Base-by-base conservation (phyloP, 2,329 filamentous ascomycete species). In the Chaetomium strumarium region DNA sequence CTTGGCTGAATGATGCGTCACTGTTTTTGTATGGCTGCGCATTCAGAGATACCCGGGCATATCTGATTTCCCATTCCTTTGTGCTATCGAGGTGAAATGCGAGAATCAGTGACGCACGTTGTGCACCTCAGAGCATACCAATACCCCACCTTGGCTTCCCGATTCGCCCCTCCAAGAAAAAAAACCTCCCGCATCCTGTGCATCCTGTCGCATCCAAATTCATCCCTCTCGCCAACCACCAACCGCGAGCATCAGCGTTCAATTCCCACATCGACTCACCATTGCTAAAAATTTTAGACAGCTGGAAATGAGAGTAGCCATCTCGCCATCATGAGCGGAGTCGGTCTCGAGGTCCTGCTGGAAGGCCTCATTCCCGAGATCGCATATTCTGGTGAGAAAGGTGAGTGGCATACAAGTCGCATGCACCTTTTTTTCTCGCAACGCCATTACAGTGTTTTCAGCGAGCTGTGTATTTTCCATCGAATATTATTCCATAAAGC, bases 361-460 rank as follows among this genome's bases (percentile, higher is more conserved):
- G 72, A 75, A 59, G 69, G 67, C 55, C 69, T 75, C 54, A 64
- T 75, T 51, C 67, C 64, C 1, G 70, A 75, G 64, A 72, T 73
- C 39, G 71, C 71, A 16, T 74, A 72, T 60, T 69, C 68, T 34
- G 72, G 72, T 33, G 65, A 70, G 49, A 65, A 65, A 57, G 72
- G 72, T 75, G 54, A 62, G 72, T 66, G 29, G 31, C 46, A 40
- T 36, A 19, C 37, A 20, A 36, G n/a, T n/a, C 17, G 2, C 33
- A 10, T 12, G 33, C 14, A 14, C 9, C 14, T 10, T n/a, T 36
- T 29, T 10, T 20, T 20, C 14, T 16, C 33, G 37, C 24, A 24
- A 4, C 24, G 24, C 24, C 49, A 13, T 20, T 16, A 37, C 19
- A 9, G 16, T 30, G n/a, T 19, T 12, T 33, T 39, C n/a, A 16